Evolutionary conservation across 1,284 basidiomycete species (phyloP).

Genomic region (Moesziomyces globuligerus): DNA sequence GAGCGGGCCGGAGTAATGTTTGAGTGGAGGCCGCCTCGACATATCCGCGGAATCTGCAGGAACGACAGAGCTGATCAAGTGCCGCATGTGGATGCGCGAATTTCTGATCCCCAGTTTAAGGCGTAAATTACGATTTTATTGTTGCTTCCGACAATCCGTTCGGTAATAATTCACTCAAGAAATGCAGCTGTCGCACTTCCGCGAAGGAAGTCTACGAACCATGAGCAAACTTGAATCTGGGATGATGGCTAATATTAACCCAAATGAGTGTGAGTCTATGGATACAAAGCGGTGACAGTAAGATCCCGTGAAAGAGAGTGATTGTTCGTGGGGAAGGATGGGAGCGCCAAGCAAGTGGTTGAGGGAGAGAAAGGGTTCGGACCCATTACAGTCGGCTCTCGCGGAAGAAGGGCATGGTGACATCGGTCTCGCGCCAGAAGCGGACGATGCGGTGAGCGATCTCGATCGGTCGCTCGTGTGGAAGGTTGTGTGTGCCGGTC

Average conservation of each 20-base stretch:
- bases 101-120: not conserved
- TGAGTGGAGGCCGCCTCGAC: not conserved
- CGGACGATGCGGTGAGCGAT: constrained; percentile 40
- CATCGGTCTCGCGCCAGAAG: constrained; percentile 44
- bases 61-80: too few species aligned
- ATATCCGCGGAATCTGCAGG: not conserved
- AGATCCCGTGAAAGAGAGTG: not conserved
- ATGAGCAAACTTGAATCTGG: too few species aligned
- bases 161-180: too few species aligned
- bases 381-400: constrained; percentile 32
- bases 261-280: not conserved
- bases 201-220: too few species aligned
- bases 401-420: constrained; percentile 33
- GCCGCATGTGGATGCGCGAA: not conserved
- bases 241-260: not conserved
- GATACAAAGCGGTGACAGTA: not conserved
- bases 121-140: not conserved
- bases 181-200: too few species aligned
- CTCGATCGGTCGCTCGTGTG: constrained; percentile 38
- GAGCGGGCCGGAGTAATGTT: too few species aligned
- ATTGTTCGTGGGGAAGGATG: constrained; percentile 1
- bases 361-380: not conserved
- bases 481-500: constrained; percentile 45
- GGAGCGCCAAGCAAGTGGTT: not conserved
- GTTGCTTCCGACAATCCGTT: too few species aligned